Evolutionary conservation across 2,329 filamentous ascomycete genomes (phyloP).

Genomic region (Seiridium unicorne): DNA sequence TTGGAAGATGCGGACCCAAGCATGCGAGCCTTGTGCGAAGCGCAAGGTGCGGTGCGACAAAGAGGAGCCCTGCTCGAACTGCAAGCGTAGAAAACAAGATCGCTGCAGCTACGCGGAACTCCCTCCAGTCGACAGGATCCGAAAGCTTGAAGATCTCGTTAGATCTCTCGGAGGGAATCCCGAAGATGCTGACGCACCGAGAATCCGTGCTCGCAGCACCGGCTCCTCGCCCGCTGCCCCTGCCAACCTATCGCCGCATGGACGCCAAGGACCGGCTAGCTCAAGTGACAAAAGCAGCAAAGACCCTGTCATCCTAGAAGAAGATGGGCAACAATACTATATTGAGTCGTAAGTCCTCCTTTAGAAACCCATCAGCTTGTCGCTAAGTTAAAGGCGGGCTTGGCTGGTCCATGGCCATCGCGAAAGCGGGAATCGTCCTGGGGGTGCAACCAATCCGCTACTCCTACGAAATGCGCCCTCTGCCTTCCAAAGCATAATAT

Average conservation of each 20-base stretch:
- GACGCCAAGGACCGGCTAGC: background rate
- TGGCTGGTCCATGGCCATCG: background rate
- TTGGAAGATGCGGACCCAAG: background rate
- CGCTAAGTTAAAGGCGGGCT: background rate
- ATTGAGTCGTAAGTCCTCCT: background rate
- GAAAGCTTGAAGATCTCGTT: background rate
- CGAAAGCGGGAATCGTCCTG: background rate
- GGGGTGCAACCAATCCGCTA: background rate
- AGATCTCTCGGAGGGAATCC: background rate
- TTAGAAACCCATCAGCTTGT: too few species aligned
- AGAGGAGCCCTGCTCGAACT: constrained; percentile 7
- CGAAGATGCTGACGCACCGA: background rate
- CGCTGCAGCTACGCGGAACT: constrained; percentile 3
- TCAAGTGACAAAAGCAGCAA: background rate
- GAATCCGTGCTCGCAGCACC: background rate
- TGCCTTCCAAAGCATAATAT: background rate
- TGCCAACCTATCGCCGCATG: background rate
- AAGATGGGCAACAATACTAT: constrained; percentile 1
- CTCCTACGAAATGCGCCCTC: background rate
- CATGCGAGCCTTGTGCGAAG: constrained; percentile 6
- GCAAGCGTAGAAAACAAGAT: constrained; percentile 6
- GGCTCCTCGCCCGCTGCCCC: too few species aligned
- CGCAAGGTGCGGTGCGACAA: constrained; percentile 10
- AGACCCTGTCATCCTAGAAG: background rate
- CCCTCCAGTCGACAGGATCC: background rate